These are phyloP conservation scores for Pseudocercospora crystallina DNA, from an alignment of 2,329 filamentous ascomycete species.

Conservation along the genomic window DNA sequence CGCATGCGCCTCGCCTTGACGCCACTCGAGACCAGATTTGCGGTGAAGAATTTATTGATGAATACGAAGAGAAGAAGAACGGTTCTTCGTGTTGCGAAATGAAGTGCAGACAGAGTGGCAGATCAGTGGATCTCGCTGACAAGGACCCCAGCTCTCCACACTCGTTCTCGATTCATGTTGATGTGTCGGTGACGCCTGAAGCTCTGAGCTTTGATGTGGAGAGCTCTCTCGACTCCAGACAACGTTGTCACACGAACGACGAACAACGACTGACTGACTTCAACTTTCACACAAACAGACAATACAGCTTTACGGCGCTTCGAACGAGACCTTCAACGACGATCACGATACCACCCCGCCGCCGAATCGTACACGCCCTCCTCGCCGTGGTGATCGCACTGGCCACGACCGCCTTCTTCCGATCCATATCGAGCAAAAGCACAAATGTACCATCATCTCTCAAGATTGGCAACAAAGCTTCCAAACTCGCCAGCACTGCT, in stretches of 20 bases:
- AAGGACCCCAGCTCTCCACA: neutral
- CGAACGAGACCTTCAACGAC: neutral
- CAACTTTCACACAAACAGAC: neutral
- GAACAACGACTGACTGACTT: too few relatives aligned
- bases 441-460: neutral
- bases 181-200: neutral
- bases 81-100: neutral
- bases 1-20: too few relatives aligned
- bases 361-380: too few relatives aligned
- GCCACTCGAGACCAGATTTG: too few relatives aligned
- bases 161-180: neutral
- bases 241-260: neutral
- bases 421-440: too few relatives aligned
- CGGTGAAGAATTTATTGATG: too few relatives aligned
- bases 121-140: neutral
- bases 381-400: too few relatives aligned
- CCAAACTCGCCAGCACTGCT: constrained; percentile 2
- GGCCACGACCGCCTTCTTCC: too few relatives aligned
- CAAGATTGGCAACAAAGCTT: constrained; percentile 9
- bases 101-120: constrained; percentile 4
- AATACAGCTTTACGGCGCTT: neutral
- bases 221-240: too few relatives aligned
- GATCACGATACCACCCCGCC: too few relatives aligned
- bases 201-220: too few relatives aligned
- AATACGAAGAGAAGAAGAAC: too few relatives aligned